A percentile compares a stretch with the other conserved stretches of the same genome.
phyloP scores from a whole-genome alignment of 2,329 filamentous ascomycete species.

The Cadophora luteo-olivacea region DNA sequence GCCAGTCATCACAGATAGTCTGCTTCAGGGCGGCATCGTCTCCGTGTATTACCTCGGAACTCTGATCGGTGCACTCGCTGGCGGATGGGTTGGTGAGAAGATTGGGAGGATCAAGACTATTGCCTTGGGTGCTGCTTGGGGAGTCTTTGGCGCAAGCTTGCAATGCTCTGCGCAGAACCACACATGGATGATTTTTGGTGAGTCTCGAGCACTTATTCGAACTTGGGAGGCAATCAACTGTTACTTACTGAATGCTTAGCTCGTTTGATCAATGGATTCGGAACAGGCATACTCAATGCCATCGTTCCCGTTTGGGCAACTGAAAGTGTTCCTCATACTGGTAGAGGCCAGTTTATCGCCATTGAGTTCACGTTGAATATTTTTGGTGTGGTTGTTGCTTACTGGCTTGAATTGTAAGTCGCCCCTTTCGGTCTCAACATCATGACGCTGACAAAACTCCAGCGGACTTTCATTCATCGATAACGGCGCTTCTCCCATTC shows the following conservation, averaged over 20 bases:
- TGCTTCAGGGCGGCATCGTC: slow-evolving; percentile 69
- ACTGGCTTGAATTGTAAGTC: slow-evolving; percentile 57
- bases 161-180: slow-evolving; percentile 71
- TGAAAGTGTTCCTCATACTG: slow-evolving; percentile 65
- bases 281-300: slow-evolving; percentile 49
- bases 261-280: slow-evolving; percentile 54
- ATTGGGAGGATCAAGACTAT: slow-evolving; percentile 69
- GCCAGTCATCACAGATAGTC: slow-evolving; percentile 62
- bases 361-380: slow-evolving; percentile 79
- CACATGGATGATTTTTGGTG: slow-evolving; percentile 73
- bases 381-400: slow-evolving; percentile 69
- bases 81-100: slow-evolving; percentile 69
- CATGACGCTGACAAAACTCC: slow-evolving; percentile 23
- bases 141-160: slow-evolving; percentile 64
- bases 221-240: not conserved
- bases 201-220: slow-evolving; percentile 34
- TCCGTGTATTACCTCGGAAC: slow-evolving; percentile 64
- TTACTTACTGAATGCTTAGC: slow-evolving; percentile 27
- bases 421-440: not conserved
- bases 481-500: slow-evolving; percentile 61
- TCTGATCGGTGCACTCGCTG: slow-evolving; percentile 66
- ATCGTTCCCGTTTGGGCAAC: slow-evolving; percentile 52
- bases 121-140: slow-evolving; percentile 63
- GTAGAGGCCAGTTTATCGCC: slow-evolving; percentile 71
- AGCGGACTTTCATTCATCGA: slow-evolving; percentile 66